These are phyloP conservation scores for Candida smagusa DNA, from an alignment of 1,139 yeast genomes.

Conservation along the genomic window DNA sequence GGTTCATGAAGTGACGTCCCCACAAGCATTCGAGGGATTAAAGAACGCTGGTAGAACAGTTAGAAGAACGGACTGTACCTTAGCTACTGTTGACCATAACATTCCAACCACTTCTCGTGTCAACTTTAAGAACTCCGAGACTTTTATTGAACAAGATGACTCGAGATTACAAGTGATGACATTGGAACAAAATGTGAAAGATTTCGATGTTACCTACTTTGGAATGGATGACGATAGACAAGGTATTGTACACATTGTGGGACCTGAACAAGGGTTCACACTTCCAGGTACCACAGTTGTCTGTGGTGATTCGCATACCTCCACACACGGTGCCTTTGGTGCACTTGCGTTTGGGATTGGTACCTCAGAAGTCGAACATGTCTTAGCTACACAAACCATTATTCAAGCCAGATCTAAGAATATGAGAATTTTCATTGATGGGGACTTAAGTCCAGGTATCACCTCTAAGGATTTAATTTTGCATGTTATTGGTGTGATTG, in stretches of 20 bases:
- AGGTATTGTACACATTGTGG: constrained; percentile 97
- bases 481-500: constrained; percentile 93
- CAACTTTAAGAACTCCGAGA: constrained; percentile 65
- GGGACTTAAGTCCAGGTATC: constrained; percentile 80
- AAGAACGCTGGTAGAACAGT: constrained; percentile 82
- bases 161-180: constrained; percentile 91
- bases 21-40: constrained; percentile 97
- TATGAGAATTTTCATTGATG: constrained; percentile 85
- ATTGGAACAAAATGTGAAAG: constrained; percentile 86
- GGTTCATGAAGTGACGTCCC: constrained; percentile 97
- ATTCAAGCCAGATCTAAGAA: constrained; percentile 93
- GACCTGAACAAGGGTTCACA: constrained; percentile 98
- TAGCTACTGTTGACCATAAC: constrained; percentile 97
- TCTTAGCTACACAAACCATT: constrained; percentile 92
- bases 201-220: constrained; percentile 83
- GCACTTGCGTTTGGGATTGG: constrained; percentile 98
- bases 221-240: constrained; percentile 94
- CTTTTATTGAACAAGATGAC: constrained; percentile 89
- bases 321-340: constrained; percentile 98
- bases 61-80: constrained; percentile 90
- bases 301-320: constrained; percentile 98
- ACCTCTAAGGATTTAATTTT: constrained; percentile 93
- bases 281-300: constrained; percentile 98
- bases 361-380: constrained; percentile 98
- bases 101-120: constrained; percentile 88